phyloP scores from a whole-genome alignment of 1,139 yeast species.

The Candida frijolesensis region DNA sequence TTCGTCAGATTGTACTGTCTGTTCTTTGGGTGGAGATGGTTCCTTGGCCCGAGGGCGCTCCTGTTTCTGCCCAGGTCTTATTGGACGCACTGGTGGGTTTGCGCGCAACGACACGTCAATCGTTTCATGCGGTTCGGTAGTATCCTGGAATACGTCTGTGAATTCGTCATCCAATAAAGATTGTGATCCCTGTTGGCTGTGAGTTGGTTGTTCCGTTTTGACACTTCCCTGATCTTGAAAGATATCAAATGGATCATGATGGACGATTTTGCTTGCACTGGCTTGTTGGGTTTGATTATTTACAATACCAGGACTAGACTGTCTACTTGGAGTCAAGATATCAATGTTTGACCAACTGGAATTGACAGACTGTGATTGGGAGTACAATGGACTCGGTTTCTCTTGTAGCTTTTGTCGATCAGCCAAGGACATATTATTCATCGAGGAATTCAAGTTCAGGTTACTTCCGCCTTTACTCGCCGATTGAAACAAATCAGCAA shows the following conservation, averaged over 20 bases:
- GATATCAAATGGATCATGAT: conserved; percentile 23
- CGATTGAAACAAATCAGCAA: conserved; percentile 48
- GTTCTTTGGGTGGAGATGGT: conserved; percentile 2
- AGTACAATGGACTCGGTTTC: background rate
- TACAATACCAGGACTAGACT: conserved; percentile 7
- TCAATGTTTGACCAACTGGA: conserved; percentile 27
- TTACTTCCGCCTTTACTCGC: conserved; percentile 22
- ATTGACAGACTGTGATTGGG: conserved; percentile 7
- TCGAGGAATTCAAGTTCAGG: conserved; percentile 13
- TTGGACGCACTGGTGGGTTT: background rate
- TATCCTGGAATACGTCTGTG: conserved; percentile 36
- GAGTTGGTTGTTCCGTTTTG: background rate
- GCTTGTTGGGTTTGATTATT: background rate
- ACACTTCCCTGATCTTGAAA: conserved; percentile 12
- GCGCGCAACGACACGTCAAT: conserved; percentile 6
- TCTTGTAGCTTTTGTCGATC: conserved; percentile 24
- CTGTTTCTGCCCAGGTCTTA: background rate
- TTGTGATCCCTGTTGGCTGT: conserved; percentile 3
- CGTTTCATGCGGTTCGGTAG: conserved; percentile 9
- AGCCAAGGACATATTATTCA: conserved; percentile 20
- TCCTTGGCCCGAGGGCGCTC: conserved; percentile 6
- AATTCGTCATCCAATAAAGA: conserved; percentile 46
- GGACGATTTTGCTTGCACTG: conserved; percentile 1
- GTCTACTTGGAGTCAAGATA: conserved; percentile 16
- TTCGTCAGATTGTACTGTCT: conserved; percentile 3